These are phyloP conservation scores for Geotrichum phurueaensis DNA, from an alignment of 1,139 yeast species.

Conservation along the genomic window DNA sequence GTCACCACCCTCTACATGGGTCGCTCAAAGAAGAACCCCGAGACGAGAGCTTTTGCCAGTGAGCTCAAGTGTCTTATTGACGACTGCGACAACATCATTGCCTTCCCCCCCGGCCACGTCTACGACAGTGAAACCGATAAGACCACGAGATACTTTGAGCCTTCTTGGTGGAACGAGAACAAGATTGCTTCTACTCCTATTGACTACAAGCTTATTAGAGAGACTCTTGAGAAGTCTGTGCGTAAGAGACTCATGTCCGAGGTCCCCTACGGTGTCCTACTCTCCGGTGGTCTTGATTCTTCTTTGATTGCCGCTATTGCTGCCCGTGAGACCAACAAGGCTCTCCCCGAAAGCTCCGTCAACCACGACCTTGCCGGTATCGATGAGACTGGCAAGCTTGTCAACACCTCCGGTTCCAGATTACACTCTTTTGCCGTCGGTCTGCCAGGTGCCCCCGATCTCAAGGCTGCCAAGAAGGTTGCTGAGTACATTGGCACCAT, in stretches of 20 bases:
- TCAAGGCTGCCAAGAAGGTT: conserved; percentile 91
- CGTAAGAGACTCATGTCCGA: conserved; percentile 99
- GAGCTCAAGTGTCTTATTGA: conserved; percentile 90
- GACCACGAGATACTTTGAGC: conserved; percentile 80
- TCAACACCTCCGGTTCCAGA: conserved; percentile 71
- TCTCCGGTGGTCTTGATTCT: conserved; percentile 96
- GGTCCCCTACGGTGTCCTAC: conserved; percentile 94
- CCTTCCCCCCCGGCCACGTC: conserved; percentile 98
- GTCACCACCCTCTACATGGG: conserved; percentile 96
- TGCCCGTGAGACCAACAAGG: conserved; percentile 86
- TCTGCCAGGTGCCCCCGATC: conserved; percentile 95
- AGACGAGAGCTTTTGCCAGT: conserved; percentile 81
- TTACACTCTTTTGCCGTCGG: conserved; percentile 97
- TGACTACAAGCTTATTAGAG: conserved; percentile 67
- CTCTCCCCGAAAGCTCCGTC: conserved; percentile 48
- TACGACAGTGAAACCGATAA: conserved; percentile 87
- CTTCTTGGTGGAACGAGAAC: conserved; percentile 86
- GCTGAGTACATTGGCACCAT: conserved; percentile 88
- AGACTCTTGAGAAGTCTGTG: conserved; percentile 83
- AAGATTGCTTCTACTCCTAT: conserved; percentile 69
- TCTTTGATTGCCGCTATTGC: conserved; percentile 95
- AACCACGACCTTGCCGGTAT: conserved; percentile 74
- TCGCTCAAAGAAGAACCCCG: conserved; percentile 60
- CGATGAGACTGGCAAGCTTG: conserved; percentile 76
- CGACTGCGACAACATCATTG: conserved; percentile 85